phyloP scores from a whole-genome alignment of 139 green algal genomes.

The Eudorina sp. region DNA sequence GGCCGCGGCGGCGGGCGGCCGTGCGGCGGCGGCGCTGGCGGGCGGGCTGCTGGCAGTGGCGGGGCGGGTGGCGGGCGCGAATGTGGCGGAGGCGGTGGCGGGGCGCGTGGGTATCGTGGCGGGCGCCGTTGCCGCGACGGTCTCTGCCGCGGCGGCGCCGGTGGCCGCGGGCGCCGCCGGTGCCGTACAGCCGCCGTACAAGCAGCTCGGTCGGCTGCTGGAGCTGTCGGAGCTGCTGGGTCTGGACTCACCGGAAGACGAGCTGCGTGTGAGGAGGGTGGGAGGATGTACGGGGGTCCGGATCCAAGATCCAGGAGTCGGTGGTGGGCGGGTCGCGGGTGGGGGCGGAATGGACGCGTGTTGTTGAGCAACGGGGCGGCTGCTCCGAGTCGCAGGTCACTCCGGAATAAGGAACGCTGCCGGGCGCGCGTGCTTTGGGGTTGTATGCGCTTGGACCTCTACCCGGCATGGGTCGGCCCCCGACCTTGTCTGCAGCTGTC shows the following conservation, averaged over 20 bases:
- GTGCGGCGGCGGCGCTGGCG: constrained; percentile 29
- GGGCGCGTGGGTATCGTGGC: background rate
- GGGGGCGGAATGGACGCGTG: no score
- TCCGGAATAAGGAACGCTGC: no score
- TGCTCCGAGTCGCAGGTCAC: no score
- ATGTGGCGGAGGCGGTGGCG: background rate
- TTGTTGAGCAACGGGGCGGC: no score
- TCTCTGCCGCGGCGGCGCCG: background rate
- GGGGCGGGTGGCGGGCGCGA: background rate
- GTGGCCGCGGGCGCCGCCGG: background rate
- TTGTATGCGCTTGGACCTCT: no score
- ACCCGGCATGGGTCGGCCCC: no score
- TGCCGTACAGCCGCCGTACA: constrained; percentile 32
- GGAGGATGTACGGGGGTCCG: no score
- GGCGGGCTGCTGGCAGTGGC: constrained; percentile 35
- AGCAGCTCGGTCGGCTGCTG: constrained; percentile 35
- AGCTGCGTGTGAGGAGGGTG: background rate
- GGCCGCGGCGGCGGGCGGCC: constrained; percentile 17
- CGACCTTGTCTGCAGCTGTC: no score
- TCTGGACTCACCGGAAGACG: background rate
- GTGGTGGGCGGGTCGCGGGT: no score
- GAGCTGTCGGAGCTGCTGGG: constrained; percentile 43
- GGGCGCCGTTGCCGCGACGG: background rate
- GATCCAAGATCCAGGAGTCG: no score
- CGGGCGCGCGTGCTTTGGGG: no score